Base-by-base conservation (phyloP, 2,329 filamentous ascomycete species). In the Pezicula rhizophila region DNA sequence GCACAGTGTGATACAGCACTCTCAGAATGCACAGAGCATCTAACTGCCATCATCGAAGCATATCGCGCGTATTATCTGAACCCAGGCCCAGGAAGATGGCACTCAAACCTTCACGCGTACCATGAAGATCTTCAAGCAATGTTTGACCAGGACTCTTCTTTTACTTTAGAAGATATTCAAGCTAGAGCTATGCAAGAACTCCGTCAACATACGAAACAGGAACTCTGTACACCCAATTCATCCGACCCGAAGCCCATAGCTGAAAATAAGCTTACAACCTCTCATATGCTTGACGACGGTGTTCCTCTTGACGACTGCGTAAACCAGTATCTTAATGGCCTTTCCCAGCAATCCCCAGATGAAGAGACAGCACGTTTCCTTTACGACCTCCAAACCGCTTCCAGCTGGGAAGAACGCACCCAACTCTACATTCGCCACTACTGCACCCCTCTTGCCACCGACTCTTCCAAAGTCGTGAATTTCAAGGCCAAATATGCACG, bases 401-500 rank as follows among this genome's bases (percentile, higher is more conserved):
- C 41, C 6, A 58, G 48, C 3, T 23, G 48, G 8, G 53, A 58
- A 46, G 55, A 63, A 23, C 49, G 61, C 37, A 55, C 56, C 6
- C 52, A 51, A 17, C 35, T 58, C 15, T 63, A 60, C 44, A 48
- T 56, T 15, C 42, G 51, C 12, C 63, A 60, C 49, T 64, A 64
- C 44, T 64, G 62, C 48, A 42, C 46, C 1, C 41, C 46, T 12
- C 17, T 33, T 4, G 39, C 50, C 14, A 42, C 28, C 14, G 61
- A 64, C 42, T 52, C 52, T 7, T 43, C 51, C 8, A 51, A 55
- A 8, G 48, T 55, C 11, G 55, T 56, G 39, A 57, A 60, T 20
- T 59, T 63, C 47, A 64, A 64, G 48, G 34, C 45, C 3, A 64
- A 64, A 48, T 63, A 61, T 41, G 52, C 52, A 3, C 56, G 58